These are phyloP conservation scores for Adansonia gregorii DNA, from an alignment of 441 rosid species.

Conservation along the genomic window DNA sequence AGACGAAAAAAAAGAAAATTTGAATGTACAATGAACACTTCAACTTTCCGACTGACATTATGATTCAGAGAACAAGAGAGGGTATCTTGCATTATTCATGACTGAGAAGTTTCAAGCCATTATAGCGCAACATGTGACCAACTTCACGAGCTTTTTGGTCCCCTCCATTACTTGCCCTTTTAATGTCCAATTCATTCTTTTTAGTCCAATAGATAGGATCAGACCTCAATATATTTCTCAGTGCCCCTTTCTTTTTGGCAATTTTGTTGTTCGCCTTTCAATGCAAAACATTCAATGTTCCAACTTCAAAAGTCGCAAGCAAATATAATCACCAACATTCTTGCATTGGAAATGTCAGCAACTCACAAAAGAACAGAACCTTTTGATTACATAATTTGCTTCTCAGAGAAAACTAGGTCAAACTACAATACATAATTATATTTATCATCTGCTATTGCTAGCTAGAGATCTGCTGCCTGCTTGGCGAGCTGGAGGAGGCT, in stretches of 20 bases:
- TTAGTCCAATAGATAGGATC: no score
- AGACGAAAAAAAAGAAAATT: neutral
- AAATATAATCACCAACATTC: no score
- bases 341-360: no score
- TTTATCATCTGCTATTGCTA: slow-evolving; percentile 4
- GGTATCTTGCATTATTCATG: neutral
- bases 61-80: neutral
- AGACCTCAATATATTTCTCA: no score
- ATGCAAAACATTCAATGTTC: no score
- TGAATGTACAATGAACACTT: neutral
- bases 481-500: neutral
- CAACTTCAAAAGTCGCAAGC: no score
- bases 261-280: no score
- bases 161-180: neutral
- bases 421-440: neutral
- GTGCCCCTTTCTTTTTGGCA: no score
- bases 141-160: no score
- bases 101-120: neutral
- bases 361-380: neutral
- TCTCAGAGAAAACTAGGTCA: neutral
- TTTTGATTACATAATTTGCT: slow-evolving; percentile 17
- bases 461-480: slow-evolving; percentile 10
- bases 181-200: no score
- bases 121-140: neutral
- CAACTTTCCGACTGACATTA: neutral